A percentile compares a stretch with the other conserved stretches of the same genome.
phyloP scores from a whole-genome alignment of 306 rosid species.

The Sophora flavescens region DNA sequence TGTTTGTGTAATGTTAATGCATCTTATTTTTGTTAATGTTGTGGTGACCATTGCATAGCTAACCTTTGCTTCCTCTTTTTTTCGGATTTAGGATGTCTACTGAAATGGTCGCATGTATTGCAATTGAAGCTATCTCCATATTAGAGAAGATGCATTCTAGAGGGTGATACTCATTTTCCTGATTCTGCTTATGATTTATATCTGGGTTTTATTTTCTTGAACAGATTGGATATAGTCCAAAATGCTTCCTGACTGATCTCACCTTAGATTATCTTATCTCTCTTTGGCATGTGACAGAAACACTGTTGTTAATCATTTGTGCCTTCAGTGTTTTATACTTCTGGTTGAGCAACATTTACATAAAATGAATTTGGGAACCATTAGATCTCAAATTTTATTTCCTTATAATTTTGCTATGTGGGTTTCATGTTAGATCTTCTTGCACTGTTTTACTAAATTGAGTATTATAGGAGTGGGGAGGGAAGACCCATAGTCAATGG shows the following conservation, averaged over 20 bases:
- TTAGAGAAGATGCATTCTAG: constrained; percentile 91
- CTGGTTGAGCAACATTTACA: background rate
- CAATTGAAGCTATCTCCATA: constrained; percentile 93
- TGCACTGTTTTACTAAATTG: background rate
- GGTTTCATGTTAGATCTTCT: background rate
- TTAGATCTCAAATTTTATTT: background rate
- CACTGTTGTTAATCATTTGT: background rate
- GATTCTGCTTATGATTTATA: constrained; percentile 24
- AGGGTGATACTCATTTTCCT: constrained; percentile 65
- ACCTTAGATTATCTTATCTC: constrained; percentile 4
- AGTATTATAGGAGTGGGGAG: background rate
- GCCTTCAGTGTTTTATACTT: background rate
- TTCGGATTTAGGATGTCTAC: constrained; percentile 70
- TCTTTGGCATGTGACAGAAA: constrained; percentile 3
- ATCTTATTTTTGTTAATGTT: constrained; percentile 3
- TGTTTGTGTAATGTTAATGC: background rate
- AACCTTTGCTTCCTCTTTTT: constrained; percentile 11
- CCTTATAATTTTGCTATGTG: background rate
- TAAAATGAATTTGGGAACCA: constrained; percentile 3
- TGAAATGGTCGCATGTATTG: constrained; percentile 98
- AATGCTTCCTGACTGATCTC: constrained; percentile 2
- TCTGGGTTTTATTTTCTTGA: constrained; percentile 20
- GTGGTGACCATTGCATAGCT: constrained; percentile 26
- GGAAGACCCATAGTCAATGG: background rate
- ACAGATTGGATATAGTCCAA: constrained; percentile 21